Evolutionary conservation across 371 early-diverging fungal genomes (phyloP), one percentile per base, ranked within the genome.

Genomic region (Rhizopus stolonifer): DNA sequence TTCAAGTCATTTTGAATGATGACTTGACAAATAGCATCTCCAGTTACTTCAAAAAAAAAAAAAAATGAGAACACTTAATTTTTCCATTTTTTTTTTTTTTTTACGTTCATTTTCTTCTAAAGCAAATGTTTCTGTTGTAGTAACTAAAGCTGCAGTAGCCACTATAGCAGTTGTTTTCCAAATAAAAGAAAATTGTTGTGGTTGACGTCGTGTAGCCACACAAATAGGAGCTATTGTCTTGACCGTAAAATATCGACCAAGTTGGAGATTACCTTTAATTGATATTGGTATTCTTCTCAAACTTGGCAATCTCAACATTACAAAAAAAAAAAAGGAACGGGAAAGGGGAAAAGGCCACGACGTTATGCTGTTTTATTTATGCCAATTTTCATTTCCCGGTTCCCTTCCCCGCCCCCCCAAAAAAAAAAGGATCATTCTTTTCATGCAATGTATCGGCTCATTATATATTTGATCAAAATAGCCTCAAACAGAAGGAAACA

Each of bases 11-110:
- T 69, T 5, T 67, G 68, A 33, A 77, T 54, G 42, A 77, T 77
- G 2, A 71, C 73, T 56, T 73, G 67, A 49, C 77, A 77, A 25
- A 77, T 63, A 23, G 58, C 44, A 36, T 77, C 70, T 8, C 73
- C 73, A 9, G 60, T 57, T 3, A 51, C 76, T 76, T 43, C 2
- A 31, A 38, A 22, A 6, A 25, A 7, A 46, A 4, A 31, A 38
- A 22, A 6, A 25, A 7, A 19, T 25, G 15, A 34, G 4, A n/a
- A n/a, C n/a, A n/a, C n/a, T 36, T 36, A 17, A 25, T 10, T 2
- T 11, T 18, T 14, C 9, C 9, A 24, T 29, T 36, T 29, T 43
- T 15, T 43, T 17, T 36, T 9, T 5, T 11, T 26, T 0, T 32
- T 53, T 53, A 60, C 60, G 15, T 14, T 60, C 60, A 26, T 39